These are phyloP conservation scores for Phyllosticta citrichinensis DNA, from an alignment of 2,329 filamentous ascomycete genomes.

Conservation along the genomic window DNA sequence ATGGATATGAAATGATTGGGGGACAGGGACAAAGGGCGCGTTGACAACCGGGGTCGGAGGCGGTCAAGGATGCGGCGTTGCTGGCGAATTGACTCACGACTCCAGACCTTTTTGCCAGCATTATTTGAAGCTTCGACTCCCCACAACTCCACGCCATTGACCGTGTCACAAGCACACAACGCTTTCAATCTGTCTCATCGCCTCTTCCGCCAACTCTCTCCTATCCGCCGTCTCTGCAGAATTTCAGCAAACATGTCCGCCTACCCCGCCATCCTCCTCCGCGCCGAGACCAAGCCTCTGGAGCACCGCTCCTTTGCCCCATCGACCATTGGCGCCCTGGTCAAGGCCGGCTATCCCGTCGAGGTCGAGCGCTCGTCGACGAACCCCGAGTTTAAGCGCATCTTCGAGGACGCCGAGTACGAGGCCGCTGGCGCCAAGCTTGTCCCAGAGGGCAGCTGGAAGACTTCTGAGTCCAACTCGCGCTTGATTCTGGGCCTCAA, in stretches of 20 bases:
- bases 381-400: conserved; percentile 28
- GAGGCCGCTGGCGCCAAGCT: conserved; percentile 29
- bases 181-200: neutral
- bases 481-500: conserved; percentile 33
- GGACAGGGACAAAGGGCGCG: neutral
- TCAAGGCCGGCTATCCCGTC: conserved; percentile 31
- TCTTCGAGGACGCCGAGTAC: conserved; percentile 33
- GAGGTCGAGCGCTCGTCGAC: conserved; percentile 30
- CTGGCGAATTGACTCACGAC: neutral
- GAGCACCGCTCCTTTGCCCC: conserved; percentile 33
- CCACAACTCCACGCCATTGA: neutral
- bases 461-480: conserved; percentile 24
- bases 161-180: neutral
- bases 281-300: conserved; percentile 31
- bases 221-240: neutral
- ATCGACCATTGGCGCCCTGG: conserved; percentile 29
- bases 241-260: conserved; percentile 12
- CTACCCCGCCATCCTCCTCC: conserved; percentile 31
- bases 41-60: neutral
- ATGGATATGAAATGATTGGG: neutral
- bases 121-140: neutral
- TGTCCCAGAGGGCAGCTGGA: conserved; percentile 28
- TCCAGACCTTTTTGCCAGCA: neutral
- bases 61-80: neutral
- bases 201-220: neutral